These are phyloP conservation scores for Colletotrichum sp. DNA, from an alignment of 2,329 filamentous ascomycete genomes.

Conservation along the genomic window DNA sequence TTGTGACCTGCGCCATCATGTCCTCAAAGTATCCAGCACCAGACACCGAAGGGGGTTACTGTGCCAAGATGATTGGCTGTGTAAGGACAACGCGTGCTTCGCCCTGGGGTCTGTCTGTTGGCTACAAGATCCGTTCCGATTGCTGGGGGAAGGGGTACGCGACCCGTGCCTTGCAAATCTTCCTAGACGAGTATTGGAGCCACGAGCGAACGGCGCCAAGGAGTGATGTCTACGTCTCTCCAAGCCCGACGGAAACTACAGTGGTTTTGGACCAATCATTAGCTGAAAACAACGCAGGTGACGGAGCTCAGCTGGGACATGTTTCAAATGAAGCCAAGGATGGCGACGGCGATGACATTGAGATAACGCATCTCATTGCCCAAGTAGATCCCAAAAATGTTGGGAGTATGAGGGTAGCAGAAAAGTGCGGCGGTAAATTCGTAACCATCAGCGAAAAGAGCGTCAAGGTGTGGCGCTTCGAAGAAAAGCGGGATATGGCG, in stretches of 20 bases:
- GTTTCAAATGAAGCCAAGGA: background rate
- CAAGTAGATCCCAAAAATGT: background rate
- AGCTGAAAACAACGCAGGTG: rapidly evolving
- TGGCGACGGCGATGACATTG: background rate
- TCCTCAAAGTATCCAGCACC: background rate
- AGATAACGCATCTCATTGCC: background rate
- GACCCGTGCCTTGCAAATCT: background rate
- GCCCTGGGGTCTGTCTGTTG: background rate
- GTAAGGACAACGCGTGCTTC: background rate
- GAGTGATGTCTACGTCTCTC: background rate
- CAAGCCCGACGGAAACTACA: background rate
- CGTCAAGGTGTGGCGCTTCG: constrained; percentile 8
- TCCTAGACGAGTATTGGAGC: constrained; percentile 1
- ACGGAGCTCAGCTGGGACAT: background rate
- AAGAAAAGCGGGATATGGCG: constrained; percentile 1
- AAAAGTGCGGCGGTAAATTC: background rate
- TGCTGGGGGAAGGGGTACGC: constrained; percentile 2
- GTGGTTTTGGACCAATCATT: background rate
- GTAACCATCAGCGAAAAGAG: background rate
- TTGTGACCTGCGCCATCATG: background rate
- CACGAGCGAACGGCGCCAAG: background rate
- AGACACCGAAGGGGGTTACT: background rate
- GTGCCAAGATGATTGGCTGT: background rate
- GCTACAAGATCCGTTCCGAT: constrained; percentile 1
- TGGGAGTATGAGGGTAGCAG: background rate